phyloP scores from a whole-genome alignment of 176 grass and related monocot genomes.

The Ampelocalamus luodianensis region DNA sequence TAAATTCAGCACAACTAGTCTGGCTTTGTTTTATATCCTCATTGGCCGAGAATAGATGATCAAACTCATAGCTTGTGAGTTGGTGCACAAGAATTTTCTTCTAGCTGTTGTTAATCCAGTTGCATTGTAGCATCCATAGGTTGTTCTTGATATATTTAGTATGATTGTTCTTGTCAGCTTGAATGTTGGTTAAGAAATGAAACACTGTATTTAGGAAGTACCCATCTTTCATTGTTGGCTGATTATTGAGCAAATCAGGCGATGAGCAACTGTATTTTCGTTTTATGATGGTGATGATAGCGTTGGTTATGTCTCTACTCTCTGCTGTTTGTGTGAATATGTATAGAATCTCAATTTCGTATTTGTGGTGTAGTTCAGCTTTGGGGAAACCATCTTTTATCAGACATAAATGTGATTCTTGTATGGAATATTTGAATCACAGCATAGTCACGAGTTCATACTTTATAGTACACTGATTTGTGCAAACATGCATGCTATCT shows the following conservation, averaged over 20 bases:
- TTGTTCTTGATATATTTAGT: conserved; percentile 14
- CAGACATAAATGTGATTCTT: not conserved
- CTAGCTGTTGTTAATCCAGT: not conserved
- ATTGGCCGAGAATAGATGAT: not conserved
- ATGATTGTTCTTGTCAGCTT: not conserved
- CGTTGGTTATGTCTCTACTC: not conserved
- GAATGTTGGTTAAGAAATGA: conserved; percentile 11
- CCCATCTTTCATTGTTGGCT: not conserved
- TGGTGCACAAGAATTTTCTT: conserved; percentile 2
- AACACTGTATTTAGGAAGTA: not conserved
- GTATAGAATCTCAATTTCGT: not conserved
- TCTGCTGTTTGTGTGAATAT: not conserved
- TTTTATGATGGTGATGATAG: not conserved
- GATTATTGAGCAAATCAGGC: not conserved
- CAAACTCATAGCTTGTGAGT: not conserved
- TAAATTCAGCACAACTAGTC: not conserved
- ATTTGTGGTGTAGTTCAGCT: not conserved
- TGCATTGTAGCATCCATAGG: not conserved
- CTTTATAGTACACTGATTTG: not conserved
- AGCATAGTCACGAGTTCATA: not conserved
- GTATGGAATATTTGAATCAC: not conserved
- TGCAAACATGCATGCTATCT: not conserved
- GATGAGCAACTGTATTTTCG: not conserved
- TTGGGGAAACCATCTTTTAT: not conserved
- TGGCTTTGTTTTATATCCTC: not conserved